A percentile compares a stretch with the other conserved stretches of the same genome.
phyloP scores from a whole-genome alignment of 441 rosid species.

The Sinapis alba region DNA sequence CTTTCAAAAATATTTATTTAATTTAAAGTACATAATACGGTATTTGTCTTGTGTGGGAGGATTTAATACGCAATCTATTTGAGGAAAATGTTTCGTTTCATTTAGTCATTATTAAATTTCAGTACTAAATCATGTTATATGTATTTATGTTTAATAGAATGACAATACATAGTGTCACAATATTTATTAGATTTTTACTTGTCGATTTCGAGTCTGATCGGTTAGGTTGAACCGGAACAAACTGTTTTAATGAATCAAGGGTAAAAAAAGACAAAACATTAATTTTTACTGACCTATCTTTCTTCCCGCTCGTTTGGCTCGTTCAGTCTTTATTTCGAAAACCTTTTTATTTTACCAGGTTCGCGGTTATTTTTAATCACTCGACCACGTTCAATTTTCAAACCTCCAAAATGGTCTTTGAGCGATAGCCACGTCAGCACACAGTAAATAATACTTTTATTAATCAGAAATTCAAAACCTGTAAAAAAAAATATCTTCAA shows the following conservation, averaged over 20 bases:
- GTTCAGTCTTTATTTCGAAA: slow-evolving; percentile 13
- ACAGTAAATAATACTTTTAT: slow-evolving; percentile 6
- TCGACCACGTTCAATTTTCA: slow-evolving; percentile 13
- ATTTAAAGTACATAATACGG: not conserved
- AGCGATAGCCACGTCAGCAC: slow-evolving; percentile 29
- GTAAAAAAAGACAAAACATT: not conserved
- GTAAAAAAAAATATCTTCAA: slow-evolving; percentile 31
- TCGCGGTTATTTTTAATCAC: slow-evolving; percentile 23
- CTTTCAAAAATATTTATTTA: not conserved
- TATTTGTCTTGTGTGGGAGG: slow-evolving; percentile 12
- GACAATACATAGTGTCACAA: not conserved
- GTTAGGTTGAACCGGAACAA: slow-evolving; percentile 10
- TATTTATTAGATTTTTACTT: not conserved
- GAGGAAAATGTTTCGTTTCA: slow-evolving; percentile 5
- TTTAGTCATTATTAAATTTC: slow-evolving; percentile 15
- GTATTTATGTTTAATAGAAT: not conserved
- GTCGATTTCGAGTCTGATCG: not conserved
- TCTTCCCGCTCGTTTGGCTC: slow-evolving; percentile 37
- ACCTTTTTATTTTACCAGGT: not conserved
- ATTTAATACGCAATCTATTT: slow-evolving; percentile 14
- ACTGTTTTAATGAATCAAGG: not conserved
- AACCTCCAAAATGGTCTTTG: not conserved
- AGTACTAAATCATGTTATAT: not conserved
- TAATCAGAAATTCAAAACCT: slow-evolving; percentile 27
- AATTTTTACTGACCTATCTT: slow-evolving; percentile 2